These are phyloP conservation scores for Skeletonema menzelii DNA, from an alignment of 108 stramenopile genomes.

Conservation along the genomic window DNA sequence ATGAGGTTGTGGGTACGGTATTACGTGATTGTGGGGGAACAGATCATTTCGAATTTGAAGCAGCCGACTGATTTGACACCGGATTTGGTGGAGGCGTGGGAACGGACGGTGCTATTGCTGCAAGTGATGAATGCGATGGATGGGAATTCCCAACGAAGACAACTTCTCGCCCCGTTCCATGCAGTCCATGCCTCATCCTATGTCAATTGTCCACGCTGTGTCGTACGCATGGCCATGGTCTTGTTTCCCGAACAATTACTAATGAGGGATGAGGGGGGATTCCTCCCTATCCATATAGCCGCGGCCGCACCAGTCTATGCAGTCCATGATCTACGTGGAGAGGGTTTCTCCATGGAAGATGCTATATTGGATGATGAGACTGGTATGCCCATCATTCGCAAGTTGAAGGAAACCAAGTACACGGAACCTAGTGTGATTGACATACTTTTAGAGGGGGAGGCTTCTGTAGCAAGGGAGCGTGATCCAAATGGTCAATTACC, in stretches of 20 bases:
- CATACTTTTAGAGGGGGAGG: constrained; percentile 35
- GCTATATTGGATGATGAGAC: constrained; percentile 32
- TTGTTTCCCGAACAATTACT: constrained; percentile 50
- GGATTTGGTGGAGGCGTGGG: constrained; percentile 63
- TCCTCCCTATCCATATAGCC: constrained; percentile 57
- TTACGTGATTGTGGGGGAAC: constrained; percentile 62
- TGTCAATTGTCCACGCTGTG: constrained; percentile 63
- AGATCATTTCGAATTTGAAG: constrained; percentile 48
- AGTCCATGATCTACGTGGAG: constrained; percentile 63
- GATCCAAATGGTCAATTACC: constrained; percentile 52
- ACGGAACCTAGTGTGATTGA: constrained; percentile 43
- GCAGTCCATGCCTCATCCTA: constrained; percentile 55
- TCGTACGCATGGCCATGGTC: constrained; percentile 59
- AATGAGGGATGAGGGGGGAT: constrained; percentile 46
- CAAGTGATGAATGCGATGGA: constrained; percentile 25
- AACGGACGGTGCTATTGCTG: constrained; percentile 56
- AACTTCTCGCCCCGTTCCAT: constrained; percentile 24
- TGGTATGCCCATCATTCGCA: constrained; percentile 35
- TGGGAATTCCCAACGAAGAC: not conserved
- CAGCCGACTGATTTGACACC: constrained; percentile 49
- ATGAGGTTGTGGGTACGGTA: constrained; percentile 67
- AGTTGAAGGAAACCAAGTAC: constrained; percentile 34
- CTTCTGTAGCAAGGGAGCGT: constrained; percentile 41
- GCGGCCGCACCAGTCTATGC: constrained; percentile 52
- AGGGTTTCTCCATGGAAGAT: constrained; percentile 54